Base-by-base conservation (phyloP, 306 rosid genomes). In the Lathyrus oleraceus region DNA sequence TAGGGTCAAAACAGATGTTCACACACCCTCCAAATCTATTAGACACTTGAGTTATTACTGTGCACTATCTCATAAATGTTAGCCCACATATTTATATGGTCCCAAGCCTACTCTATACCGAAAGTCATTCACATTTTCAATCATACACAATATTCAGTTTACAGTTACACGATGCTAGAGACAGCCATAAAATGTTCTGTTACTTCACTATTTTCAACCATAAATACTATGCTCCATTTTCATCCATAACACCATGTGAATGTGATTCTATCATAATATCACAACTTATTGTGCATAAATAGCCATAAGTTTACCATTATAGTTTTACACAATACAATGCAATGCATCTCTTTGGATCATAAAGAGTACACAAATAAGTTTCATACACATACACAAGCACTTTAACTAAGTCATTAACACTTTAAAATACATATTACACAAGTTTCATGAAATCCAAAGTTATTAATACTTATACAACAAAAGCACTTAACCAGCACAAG, bases 401-500 rank as follows among this genome's bases (percentile, higher is more conserved):
- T 58, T 35, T 21, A 47, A 69, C 1, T 10, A 20, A 65, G 65
- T 75, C 80, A 70, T 20, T 21, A 58, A 38, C 77, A 80, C 44
- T 32, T 70, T 58, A 27, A 81, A 43, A 61, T 66, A 79, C 21
- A 59, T 71, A 73, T 65, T 48, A 79, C 49, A 73, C 75, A 73
- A 63, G 42, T 78, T 35, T 16, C 52, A 10, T 61, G 42, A 56
- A 64, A 76, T 76, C 71, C 47, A 42, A 51, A 73, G 38, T 27
- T 57, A 30, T 67, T 38, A 25, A 48, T 57, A 69, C 58, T 38
- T 19, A 49, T 58, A 65, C 62, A 74, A 65, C 48, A 65, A 32
- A 75, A 47, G 16, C 64, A 66, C 84, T 64, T 25, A 76, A 61
- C 52, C 64, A 58, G 48, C 40, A 53, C 82, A 49, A 47, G 40